Evolutionary conservation across 2,329 filamentous ascomycete genomes (phyloP).

Genomic region (Trichophyton equinum): DNA sequence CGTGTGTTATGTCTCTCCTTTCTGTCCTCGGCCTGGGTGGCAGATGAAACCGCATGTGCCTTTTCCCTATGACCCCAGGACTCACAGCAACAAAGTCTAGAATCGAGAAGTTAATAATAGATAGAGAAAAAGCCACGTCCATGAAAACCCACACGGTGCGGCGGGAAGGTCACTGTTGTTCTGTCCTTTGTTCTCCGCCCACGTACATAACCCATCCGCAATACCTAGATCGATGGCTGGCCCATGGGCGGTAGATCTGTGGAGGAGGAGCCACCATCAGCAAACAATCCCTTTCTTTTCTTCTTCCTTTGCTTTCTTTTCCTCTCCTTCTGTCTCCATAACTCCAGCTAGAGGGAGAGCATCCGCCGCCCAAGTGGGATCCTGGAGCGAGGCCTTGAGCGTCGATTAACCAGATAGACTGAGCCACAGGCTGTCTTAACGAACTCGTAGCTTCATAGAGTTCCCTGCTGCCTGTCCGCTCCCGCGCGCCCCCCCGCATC

Average conservation of each 20-base stretch:
- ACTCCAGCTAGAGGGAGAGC: not conserved
- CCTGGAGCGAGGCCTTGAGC: too few species aligned
- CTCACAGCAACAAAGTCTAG: not conserved
- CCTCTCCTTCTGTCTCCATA: too few species aligned
- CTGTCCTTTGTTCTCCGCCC: not conserved
- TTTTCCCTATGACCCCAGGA: not conserved
- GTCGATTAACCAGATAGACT: not conserved
- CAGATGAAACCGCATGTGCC: not conserved
- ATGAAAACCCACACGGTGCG: not conserved
- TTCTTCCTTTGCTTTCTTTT: not conserved
- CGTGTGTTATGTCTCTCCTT: not conserved
- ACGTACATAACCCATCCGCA: not conserved
- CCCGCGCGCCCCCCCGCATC: too few species aligned
- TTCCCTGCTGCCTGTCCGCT: not conserved
- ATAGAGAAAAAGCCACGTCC: not conserved
- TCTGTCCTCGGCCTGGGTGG: not conserved
- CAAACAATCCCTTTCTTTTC: not conserved
- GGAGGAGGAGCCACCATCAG: not conserved
- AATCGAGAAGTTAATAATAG: conserved; percentile 4
- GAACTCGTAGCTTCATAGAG: not conserved
- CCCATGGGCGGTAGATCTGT: not conserved
- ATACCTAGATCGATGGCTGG: not conserved
- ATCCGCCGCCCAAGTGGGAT: not conserved
- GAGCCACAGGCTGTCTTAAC: not conserved
- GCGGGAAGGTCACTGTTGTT: not conserved